Base-by-base conservation (phyloP, 495 filamentous ascomycete species). In the Aspergillus wentii region DNA sequence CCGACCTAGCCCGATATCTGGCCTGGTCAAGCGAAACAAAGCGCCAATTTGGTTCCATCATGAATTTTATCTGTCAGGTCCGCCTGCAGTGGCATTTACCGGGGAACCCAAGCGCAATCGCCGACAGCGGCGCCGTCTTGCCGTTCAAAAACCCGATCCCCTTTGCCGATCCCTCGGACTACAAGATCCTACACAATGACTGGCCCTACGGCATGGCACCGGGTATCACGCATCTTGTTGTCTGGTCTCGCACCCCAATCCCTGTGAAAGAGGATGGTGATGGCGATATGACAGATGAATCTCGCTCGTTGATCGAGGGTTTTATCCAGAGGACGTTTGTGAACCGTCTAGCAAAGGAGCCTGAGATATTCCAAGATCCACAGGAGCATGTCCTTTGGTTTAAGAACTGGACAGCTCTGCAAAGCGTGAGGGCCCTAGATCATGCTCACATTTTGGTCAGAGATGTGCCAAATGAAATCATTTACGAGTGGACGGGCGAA, bases 381-480 rank as follows among this genome's bases (percentile, higher is more conserved):
- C 61, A 69, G 17, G 71, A 78, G 5, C 76, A 74, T 41, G 86
- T 95, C 43, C 42, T 89, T 49, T 96, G 86, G 85, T 95, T 95
- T 54, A 95, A 94, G 74, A 96, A 96, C 52, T 94, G 86, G 85
- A 79, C 79, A 33, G 76, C 76, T n/a, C 58, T 94, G 54, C 88
- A 95, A 66, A 94, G 88, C 57, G 88, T 96, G 33, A 68, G 83
- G 35, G 75, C 79, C 5, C 61, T 95, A 40, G 89, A 94, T 49
- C 89, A 86, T 69, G 64, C 87, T 4, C 82, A 86, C 71, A 66
- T 88, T 10, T 58, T 88, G 41, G 65, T 88, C 10, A 72, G 64
- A 40, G 78, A 76, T 60, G 76, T 79, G 20, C 75, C 74, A 5
- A 70, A 79, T 25, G 64, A 69, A 6, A 46, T 85, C 37, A 35